Conservation (phyloP, 2,329 filamentous ascomycete genomes). For the Trichoderma semiorbis region DNA sequence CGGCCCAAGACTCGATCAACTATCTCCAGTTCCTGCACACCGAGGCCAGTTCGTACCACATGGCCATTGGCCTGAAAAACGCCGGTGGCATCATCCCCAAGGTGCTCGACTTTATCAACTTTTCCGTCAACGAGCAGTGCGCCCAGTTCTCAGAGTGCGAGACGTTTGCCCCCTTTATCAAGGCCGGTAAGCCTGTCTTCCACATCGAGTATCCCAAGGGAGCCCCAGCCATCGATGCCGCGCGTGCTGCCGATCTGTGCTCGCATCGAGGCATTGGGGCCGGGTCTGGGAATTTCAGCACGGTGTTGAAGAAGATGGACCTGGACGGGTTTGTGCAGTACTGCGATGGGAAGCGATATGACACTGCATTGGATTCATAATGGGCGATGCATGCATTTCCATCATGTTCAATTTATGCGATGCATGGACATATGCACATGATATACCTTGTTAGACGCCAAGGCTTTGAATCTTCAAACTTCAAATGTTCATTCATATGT, state of each 20-base stretch:
- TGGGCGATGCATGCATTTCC: not conserved
- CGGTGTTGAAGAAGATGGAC: constrained; percentile 62
- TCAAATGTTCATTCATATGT: not conserved
- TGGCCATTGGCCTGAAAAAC: constrained; percentile 68
- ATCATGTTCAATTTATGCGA: not conserved
- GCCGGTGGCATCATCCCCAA: constrained; percentile 55
- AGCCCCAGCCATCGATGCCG: constrained; percentile 35
- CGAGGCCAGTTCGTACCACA: constrained; percentile 49
- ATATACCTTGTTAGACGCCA: not conserved
- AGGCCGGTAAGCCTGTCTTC: constrained; percentile 64
- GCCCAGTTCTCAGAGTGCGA: constrained; percentile 57
- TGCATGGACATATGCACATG: not conserved
- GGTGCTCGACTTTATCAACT: constrained; percentile 52
- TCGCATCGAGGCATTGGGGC: constrained; percentile 33
- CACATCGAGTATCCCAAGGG: constrained; percentile 67
- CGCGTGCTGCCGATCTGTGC: constrained; percentile 43
- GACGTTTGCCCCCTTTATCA: constrained; percentile 55
- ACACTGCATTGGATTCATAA: constrained; percentile 20
- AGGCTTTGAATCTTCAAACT: not conserved
- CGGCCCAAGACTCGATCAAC: constrained; percentile 51
- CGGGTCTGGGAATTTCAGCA: constrained; percentile 54
- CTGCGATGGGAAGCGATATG: constrained; percentile 40
- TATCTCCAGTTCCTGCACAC: constrained; percentile 59
- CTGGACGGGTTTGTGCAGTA: constrained; percentile 61
- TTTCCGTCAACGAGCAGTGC: constrained; percentile 70